Base-by-base conservation (phyloP, 192 early-diverging fungal species). In the Podila horticola region DNA sequence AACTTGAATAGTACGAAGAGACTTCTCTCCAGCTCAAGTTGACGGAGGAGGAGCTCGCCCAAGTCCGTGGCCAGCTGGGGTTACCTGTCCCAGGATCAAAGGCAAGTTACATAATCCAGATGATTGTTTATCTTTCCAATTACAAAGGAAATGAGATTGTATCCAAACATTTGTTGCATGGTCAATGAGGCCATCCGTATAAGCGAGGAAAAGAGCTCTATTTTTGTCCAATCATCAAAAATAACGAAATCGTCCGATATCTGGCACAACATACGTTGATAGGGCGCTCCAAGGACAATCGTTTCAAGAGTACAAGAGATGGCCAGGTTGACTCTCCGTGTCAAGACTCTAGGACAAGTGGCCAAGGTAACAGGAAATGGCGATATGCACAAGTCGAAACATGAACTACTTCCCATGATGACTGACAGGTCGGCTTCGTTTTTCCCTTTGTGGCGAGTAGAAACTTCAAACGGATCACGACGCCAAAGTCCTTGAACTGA, bases 391-490 rank as follows among this genome's bases (percentile, higher is more conserved):
- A 15, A 45, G 8, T 45, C 8, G 1, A 45, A 12, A 13, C 41
- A 17, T 2, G 41, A 13, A 41, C n/a, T 45, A 45, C n/a, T 45
- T 45, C 12, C 13, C 2, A 17, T 45, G 41, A 45, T 15, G 8
- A 66, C 29, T 50, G 22, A 66, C 30, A 8, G 8, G 1, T 67
- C 6, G 29, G 5, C 19, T 69, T 69, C 0, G 20, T 45, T 57
- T 11, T 33, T 20, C 22, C 48, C 4, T 41, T 10, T 63, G 4
- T 45, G 12, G 15, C 15, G 15, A 45, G 15, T 45, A 83, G 81
- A 62, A 58, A 17, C 45, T 74, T 29, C 67, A 48, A 17, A 5
- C 55, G 17, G 74, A 74, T 5, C 58, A 83, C 13, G 73, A 71
- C n/a, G 31, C 20, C 15, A 64, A 28, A 22, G 10, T 69, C 28